Base-by-base conservation (phyloP, 306 rosid species). In the Quercus cerris region DNA sequence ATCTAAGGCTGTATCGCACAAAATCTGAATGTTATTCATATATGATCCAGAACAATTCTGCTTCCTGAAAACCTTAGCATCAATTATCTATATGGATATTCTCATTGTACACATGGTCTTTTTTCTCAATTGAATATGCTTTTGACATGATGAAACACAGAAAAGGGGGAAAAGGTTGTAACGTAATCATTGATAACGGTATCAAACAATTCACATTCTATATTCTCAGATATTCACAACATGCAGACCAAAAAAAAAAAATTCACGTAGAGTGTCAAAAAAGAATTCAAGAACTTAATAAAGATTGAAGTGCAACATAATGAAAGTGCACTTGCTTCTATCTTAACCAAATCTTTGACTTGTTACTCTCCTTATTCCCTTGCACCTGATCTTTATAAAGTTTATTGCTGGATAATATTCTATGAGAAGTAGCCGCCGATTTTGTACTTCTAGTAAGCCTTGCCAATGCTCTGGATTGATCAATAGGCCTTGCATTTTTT, bases 291-390 rank as follows among this genome's bases (percentile, higher is more conserved):
- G 64, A 58, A 12, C 14, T 5, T 11, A 61, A 23, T 17, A 14
- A 61, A 25, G 68, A 61, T 25, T 61, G 12, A 61, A 61, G 35
- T 61, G 68, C 68, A 61, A 61, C 68, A 25, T 4, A 63, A 22
- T 28, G 70, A 63, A 66, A 31, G 35, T 17, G 49, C 71, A 7
- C 12, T 75, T 11, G 75, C 49, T 74, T 33, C 67, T 83, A 93
- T 81, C 97, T 81, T 49, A 91, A 85, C 98, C 98, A 93, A 18
- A 91, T 84, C 81, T 93, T 93, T 71, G 88, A 91, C 89, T 86
- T 88, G 70, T 89, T 93, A 80, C 89, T 91, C 83, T 93, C 97
- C 82, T 63, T 85, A 9, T 83, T 78, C 76, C 89, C 89, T 80
- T 83, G 97, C 68, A 71, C 80, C 75, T 84, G 91, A 77, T 93